Evolutionary conservation across 2,329 filamentous ascomycete genomes (phyloP).

Genomic region (Aureobasidium sp.): DNA sequence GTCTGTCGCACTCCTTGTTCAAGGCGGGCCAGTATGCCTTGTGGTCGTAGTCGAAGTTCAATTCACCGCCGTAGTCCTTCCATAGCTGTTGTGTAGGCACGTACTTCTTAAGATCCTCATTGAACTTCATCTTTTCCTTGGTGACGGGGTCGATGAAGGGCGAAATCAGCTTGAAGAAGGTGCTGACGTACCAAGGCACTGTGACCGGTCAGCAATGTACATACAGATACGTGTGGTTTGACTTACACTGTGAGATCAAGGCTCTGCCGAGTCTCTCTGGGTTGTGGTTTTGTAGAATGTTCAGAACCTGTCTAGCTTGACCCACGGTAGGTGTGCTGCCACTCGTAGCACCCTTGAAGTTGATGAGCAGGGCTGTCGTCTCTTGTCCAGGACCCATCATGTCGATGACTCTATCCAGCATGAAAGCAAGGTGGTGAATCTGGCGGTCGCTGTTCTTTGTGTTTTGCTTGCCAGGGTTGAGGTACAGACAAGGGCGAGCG

Average conservation of each 20-base stretch:
- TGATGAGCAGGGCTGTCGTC: conserved; percentile 77
- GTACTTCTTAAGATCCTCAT: conserved; percentile 78
- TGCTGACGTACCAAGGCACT: conserved; percentile 86
- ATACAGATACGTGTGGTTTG: background rate
- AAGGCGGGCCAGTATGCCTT: conserved; percentile 81
- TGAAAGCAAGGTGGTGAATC: conserved; percentile 89
- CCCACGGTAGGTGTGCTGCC: conserved; percentile 69
- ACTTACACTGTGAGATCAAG: conserved; percentile 76
- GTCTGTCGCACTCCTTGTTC: conserved; percentile 59
- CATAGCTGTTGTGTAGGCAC: conserved; percentile 77
- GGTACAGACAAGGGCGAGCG: conserved; percentile 80
- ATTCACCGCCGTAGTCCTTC: conserved; percentile 66
- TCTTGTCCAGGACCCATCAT: conserved; percentile 82
- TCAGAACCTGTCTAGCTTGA: conserved; percentile 73
- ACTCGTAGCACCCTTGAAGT: conserved; percentile 74
- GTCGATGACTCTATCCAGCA: conserved; percentile 85
- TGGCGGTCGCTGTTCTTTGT: conserved; percentile 79
- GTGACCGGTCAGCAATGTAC: conserved; percentile 1
- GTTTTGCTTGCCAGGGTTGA: conserved; percentile 86
- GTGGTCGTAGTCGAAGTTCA: conserved; percentile 91
- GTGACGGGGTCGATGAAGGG: conserved; percentile 96
- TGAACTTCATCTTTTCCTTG: conserved; percentile 92
- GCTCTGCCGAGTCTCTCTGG: conserved; percentile 85
- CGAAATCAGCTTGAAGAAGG: conserved; percentile 93
- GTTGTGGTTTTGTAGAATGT: conserved; percentile 91